A percentile compares a stretch with the other conserved stretches of the same genome.
Evolutionary conservation across 331 rosid species (phyloP).

Genomic region (Quercus phellos): DNA sequence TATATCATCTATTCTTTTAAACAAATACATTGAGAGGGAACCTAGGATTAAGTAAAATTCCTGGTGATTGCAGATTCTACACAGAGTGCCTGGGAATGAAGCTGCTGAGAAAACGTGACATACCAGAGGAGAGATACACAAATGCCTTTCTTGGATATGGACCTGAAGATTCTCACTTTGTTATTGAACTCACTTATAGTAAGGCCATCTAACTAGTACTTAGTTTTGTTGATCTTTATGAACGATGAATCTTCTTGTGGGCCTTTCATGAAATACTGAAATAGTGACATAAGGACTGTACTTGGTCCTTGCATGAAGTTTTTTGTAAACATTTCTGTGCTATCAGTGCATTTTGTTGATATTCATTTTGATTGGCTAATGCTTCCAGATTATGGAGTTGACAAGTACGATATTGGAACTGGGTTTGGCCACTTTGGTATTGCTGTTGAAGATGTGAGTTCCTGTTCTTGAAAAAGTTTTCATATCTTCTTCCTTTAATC

Average conservation of each 20-base stretch:
- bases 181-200: conserved; percentile 90
- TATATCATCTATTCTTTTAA: background rate
- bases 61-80: conserved; percentile 71
- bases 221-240: conserved; percentile 8
- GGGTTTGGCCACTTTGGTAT: conserved; percentile 85
- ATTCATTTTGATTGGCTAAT: conserved; percentile 21
- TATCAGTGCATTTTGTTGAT: conserved; percentile 14
- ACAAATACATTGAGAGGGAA: background rate
- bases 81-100: conserved; percentile 91
- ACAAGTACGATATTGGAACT: conserved; percentile 73
- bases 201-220: conserved; percentile 28
- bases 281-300: background rate
- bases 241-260: background rate
- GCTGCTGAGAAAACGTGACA: conserved; percentile 80
- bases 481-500: conserved; percentile 12
- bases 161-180: conserved; percentile 90
- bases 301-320: conserved; percentile 15
- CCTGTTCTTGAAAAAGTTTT: conserved; percentile 1
- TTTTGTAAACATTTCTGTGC: conserved; percentile 14
- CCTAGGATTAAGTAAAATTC: background rate
- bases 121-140: conserved; percentile 84
- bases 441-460: conserved; percentile 92
- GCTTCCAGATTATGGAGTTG: conserved; percentile 80
- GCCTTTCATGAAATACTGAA: background rate
- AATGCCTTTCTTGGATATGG: conserved; percentile 95